Evolutionary conservation across 257 asterid genomes (phyloP).

Genomic region (Capsicum chinense): DNA sequence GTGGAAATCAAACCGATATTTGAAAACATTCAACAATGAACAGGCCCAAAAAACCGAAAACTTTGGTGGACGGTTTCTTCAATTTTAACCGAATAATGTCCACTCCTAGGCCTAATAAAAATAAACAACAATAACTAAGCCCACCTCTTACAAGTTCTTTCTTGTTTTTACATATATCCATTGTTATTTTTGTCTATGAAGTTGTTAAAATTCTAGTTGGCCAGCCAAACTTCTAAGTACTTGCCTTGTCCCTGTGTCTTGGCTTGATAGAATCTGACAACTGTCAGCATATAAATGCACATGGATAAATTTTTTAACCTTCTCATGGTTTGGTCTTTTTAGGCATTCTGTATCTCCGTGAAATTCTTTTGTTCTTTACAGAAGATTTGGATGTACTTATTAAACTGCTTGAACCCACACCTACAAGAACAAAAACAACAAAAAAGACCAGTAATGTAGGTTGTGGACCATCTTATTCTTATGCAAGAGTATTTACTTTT

Average conservation of each 20-base stretch:
- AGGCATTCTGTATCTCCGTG: background rate
- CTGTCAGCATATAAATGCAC: background rate
- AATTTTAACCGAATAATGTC: background rate
- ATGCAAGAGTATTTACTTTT: background rate
- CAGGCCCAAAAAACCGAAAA: background rate
- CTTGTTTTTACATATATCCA: background rate
- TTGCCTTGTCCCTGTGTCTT: background rate
- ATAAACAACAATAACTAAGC: background rate
- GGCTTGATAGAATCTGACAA: background rate
- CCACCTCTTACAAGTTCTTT: slow-evolving; percentile 15
- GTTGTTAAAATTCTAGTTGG: slow-evolving; percentile 13
- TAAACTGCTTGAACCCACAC: background rate
- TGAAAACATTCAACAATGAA: too few species aligned
- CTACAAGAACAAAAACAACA: background rate
- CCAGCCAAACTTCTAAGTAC: background rate
- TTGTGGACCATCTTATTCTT: slow-evolving; percentile 12
- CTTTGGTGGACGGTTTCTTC: background rate
- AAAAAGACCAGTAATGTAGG: background rate
- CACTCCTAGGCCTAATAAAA: slow-evolving; percentile 4
- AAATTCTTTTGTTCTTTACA: background rate
- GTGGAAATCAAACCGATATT: background rate
- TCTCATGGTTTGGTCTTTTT: background rate
- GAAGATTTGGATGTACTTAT: background rate
- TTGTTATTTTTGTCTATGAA: background rate
- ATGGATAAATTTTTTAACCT: background rate